Conservation (phyloP, 306 rosid species). For the Cucumis hystrix region DNA sequence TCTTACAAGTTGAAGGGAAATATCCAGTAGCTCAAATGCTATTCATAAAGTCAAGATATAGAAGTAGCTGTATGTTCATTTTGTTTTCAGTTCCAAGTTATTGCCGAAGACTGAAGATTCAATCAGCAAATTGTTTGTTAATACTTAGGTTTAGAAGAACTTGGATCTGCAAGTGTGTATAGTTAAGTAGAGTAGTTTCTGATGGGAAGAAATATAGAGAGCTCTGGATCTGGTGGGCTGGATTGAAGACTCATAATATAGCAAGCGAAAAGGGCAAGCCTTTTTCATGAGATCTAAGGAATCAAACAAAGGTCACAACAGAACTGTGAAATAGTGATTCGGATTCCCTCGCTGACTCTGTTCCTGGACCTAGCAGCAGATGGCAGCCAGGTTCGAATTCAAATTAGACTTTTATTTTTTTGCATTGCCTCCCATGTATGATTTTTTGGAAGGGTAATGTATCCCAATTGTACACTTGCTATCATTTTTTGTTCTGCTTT, state of each 20-base stretch:
- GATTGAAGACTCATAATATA: background rate
- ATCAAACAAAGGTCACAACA: conserved; percentile 8
- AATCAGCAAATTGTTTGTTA: background rate
- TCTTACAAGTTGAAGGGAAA: background rate
- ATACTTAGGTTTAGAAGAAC: background rate
- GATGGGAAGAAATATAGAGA: background rate
- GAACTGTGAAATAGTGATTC: background rate
- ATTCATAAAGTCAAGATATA: background rate
- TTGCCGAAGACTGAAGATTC: background rate
- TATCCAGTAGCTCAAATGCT: background rate
- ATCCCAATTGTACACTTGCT: background rate
- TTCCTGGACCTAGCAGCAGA: background rate
- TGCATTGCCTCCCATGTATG: background rate
- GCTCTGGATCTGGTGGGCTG: background rate
- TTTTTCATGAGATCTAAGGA: conserved; percentile 9
- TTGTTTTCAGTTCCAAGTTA: background rate
- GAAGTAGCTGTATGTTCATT: background rate
- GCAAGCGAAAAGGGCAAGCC: background rate
- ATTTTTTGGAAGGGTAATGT: background rate
- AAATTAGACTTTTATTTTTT: background rate
- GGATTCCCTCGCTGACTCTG: background rate
- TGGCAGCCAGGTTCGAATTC: background rate
- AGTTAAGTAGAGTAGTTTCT: background rate
- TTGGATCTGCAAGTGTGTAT: background rate
- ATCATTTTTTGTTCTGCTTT: background rate